These are phyloP conservation scores for Phyllosticta capitalensis DNA, from an alignment of 2,329 filamentous ascomycete species.

Conservation along the genomic window DNA sequence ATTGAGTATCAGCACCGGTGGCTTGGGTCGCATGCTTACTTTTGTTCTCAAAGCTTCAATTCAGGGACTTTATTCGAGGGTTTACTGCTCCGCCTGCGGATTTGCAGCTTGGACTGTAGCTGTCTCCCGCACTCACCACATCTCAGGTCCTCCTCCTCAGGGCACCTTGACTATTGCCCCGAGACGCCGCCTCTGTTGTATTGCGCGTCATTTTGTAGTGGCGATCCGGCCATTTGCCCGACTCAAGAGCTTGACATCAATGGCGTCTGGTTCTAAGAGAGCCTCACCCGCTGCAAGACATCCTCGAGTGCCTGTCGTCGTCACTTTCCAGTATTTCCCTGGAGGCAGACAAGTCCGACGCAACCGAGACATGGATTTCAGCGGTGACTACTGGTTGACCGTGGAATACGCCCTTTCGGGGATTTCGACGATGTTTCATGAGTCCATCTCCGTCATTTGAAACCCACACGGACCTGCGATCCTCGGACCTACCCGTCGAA, in stretches of 20 bases:
- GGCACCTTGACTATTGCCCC: not conserved
- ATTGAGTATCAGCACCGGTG: not conserved
- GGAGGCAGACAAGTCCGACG: not conserved
- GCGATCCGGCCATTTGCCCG: not conserved
- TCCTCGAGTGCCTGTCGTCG: not conserved
- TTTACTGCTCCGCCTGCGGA: not conserved
- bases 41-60: not conserved
- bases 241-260: not conserved
- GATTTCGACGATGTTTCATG: not conserved
- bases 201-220: not conserved
- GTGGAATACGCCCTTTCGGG: not conserved
- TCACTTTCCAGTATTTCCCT: not conserved
- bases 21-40: not conserved
- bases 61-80: not conserved
- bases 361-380: not conserved
- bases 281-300: not conserved
- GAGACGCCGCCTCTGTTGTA: not conserved
- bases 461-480: not conserved
- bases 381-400: not conserved
- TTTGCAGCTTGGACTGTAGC: not conserved
- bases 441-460: not conserved
- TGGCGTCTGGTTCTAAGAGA: not conserved
- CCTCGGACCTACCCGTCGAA: not conserved
- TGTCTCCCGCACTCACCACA: not conserved
- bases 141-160: not conserved